Conservation (phyloP, 768 basidiomycete species). For the Lentinula guzmanii region DNA sequence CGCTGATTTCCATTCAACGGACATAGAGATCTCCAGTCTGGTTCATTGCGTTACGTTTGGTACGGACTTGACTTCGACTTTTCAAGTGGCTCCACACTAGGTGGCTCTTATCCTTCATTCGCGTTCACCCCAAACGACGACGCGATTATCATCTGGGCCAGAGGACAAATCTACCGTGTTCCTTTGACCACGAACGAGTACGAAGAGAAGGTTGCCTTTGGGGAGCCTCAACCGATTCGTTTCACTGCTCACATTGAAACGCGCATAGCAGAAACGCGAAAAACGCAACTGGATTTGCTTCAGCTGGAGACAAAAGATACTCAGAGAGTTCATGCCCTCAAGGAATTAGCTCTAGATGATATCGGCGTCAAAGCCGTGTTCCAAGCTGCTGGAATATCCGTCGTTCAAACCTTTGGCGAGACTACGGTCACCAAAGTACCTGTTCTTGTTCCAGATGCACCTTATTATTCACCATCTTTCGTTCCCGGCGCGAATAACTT, state of each 20-base stretch:
- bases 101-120: constrained; percentile 76
- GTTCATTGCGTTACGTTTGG: constrained; percentile 61
- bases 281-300: constrained; percentile 41
- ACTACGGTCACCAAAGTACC: constrained; percentile 34
- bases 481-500: constrained; percentile 43
- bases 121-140: constrained; percentile 56
- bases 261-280: constrained; percentile 54
- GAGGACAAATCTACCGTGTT: constrained; percentile 61
- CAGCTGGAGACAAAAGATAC: constrained; percentile 45
- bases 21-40: constrained; percentile 56
- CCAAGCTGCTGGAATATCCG: constrained; percentile 55
- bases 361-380: constrained; percentile 50
- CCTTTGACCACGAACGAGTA: constrained; percentile 44
- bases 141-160: constrained; percentile 68
- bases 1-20: background rate
- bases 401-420: constrained; percentile 37
- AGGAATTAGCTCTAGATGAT: constrained; percentile 53
- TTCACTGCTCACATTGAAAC: constrained; percentile 63
- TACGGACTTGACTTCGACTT: constrained; percentile 65
- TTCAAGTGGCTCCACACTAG: constrained; percentile 54
- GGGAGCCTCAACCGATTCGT: constrained; percentile 38
- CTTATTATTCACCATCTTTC: constrained; percentile 69
- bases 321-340: constrained; percentile 58
- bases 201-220: constrained; percentile 42
- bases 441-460: constrained; percentile 33